Conservation (phyloP, 148 eudicot species). For the Arctostaphylos glauca region DNA sequence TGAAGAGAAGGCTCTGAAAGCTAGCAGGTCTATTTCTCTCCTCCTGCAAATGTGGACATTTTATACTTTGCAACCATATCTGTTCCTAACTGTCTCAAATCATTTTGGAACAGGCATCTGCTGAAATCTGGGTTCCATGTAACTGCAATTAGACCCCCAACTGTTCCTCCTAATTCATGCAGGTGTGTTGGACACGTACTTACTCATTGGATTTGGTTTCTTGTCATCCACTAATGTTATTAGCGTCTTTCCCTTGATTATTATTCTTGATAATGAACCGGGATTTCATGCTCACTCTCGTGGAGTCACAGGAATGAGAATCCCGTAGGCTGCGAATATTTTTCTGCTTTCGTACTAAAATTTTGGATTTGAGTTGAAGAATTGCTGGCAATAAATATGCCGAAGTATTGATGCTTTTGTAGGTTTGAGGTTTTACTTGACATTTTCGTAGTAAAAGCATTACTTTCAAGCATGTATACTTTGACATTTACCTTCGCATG, state of each 20-base stretch:
- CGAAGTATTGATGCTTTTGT: not conserved
- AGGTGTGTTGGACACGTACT: slow-evolving; percentile 54
- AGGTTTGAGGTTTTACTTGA: not conserved
- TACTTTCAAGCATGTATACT: not conserved
- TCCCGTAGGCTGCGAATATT: not conserved
- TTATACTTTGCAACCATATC: not conserved
- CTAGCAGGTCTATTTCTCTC: slow-evolving; percentile 60
- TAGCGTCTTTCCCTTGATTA: not conserved
- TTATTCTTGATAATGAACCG: not conserved
- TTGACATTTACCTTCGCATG: not conserved
- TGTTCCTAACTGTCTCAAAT: slow-evolving; percentile 17
- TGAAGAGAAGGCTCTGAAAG: slow-evolving; percentile 78
- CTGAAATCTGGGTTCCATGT: slow-evolving; percentile 86
- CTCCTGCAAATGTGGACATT: not conserved
- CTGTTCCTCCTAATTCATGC: slow-evolving; percentile 97
- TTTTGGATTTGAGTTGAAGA: not conserved
- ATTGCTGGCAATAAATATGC: not conserved
- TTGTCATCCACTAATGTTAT: not conserved
- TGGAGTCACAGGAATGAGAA: not conserved
- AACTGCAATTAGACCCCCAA: slow-evolving; percentile 96
- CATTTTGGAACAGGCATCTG: slow-evolving; percentile 52
- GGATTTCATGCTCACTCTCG: not conserved
- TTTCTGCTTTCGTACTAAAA: not conserved
- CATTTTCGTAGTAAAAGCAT: not conserved
- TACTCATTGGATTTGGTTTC: not conserved